Evolutionary conservation across 352 stramenopile species (phyloP), one percentile per base, ranked within the genome.

Genomic region (Pythium utonaiense): DNA sequence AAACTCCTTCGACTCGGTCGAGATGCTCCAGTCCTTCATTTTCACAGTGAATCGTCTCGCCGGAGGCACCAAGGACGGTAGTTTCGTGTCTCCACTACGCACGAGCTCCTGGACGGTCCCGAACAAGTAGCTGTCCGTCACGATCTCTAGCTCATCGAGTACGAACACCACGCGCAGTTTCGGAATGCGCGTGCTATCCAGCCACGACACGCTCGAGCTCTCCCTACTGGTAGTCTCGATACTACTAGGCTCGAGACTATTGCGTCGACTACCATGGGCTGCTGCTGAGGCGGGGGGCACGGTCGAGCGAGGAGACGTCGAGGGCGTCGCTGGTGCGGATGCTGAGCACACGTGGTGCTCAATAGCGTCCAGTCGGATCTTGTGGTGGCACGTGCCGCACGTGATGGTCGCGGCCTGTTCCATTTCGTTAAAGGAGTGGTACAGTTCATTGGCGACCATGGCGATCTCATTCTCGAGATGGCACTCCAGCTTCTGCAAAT

Each of bases 1-100:
- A 42, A 89, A 89, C 64, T 89, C 78, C 30, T 75, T 81, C 17
- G 75, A 75, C 66, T 89, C 80, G 13, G 80, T 89, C n/a, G 78
- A 84, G 10, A 87, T 38, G 14, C 62, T 66, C n/a, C 77, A 50
- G 36, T 75, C 60, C 3, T 66, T 77, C 19, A 85, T 16, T 8
- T 66, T 70, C 0, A 71, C 59, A 6, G 25, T 60, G 21, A 83
- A 64, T 6, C 70, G 67, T 44, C 62, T 67, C 3, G 63, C 59
- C 0, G 60, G 25, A 16, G 59, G 24, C 9, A 22, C 21, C 22
- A 28, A 16, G 1, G 40, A 30, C n/a, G 38, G 47, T 13, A 36
- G 28, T 8, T 19, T 28, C 14, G 25, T 41, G 52, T 38, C 25
- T 33, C 44, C 16, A 21, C 33, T 21, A 25, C 40, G 58, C 16